Conservation (phyloP, 208 protist species). For the Trichomonas tenax region DNA sequence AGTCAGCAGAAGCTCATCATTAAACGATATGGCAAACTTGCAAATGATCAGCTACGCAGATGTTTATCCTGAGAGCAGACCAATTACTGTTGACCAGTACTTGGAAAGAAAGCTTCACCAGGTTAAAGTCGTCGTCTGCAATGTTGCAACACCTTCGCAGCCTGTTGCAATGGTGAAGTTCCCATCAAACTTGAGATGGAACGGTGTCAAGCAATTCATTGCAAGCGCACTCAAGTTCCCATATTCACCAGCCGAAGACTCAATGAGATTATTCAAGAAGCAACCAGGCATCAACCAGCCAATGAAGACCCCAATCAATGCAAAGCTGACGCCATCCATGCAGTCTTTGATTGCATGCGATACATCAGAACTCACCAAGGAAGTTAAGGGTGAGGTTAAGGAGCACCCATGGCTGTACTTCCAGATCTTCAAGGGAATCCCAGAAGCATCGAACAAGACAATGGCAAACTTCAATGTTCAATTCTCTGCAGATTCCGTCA, state of each 20-base stretch:
- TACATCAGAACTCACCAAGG: not conserved
- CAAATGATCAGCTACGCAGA: not conserved
- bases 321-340: not conserved
- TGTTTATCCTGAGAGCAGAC: not conserved
- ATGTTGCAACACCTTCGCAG: not conserved
- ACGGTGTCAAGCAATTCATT: not conserved
- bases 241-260: not conserved
- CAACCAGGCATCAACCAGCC: not conserved
- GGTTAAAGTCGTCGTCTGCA: not conserved
- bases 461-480: not conserved
- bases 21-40: not conserved
- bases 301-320: not conserved
- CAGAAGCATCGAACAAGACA: not conserved
- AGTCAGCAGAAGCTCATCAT: not conserved
- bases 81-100: not conserved
- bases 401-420: not conserved
- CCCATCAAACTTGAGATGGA: not conserved
- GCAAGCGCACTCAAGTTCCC: not conserved
- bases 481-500: not conserved
- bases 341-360: not conserved
- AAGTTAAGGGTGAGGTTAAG: not conserved
- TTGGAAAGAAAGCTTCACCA: not conserved
- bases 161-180: not conserved
- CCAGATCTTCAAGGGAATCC: not conserved
- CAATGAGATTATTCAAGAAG: not conserved